phyloP scores from a whole-genome alignment of 441 rosid species.

The Mallotus repandus region DNA sequence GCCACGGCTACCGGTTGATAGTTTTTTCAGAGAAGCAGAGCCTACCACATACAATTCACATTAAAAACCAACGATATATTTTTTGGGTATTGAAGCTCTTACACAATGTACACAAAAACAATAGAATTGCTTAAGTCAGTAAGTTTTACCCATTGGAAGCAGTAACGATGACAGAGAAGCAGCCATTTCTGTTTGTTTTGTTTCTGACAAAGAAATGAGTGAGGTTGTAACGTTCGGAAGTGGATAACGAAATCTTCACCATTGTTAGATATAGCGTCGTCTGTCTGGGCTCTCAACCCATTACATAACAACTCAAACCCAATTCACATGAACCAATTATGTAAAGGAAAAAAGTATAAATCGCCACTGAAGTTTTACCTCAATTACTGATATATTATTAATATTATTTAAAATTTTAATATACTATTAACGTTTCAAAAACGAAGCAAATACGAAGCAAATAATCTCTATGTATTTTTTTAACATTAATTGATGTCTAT shows the following conservation, averaged over 20 bases:
- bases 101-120: background rate
- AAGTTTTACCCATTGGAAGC: constrained; percentile 45
- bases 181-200: constrained; percentile 32
- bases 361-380: too few relatives aligned
- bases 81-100: background rate
- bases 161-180: constrained; percentile 52
- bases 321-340: too few relatives aligned
- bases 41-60: constrained; percentile 23
- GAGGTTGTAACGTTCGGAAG: constrained; percentile 18
- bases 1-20: constrained; percentile 24
- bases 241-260: constrained; percentile 52
- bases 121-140: background rate
- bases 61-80: background rate
- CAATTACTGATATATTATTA: too few relatives aligned
- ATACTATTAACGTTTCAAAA: too few relatives aligned
- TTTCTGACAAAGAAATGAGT: background rate
- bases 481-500: too few relatives aligned
- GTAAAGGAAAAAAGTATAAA: too few relatives aligned
- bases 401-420: too few relatives aligned
- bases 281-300: too few relatives aligned
- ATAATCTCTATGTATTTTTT: too few relatives aligned
- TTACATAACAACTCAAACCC: too few relatives aligned
- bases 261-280: constrained; percentile 1
- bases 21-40: constrained; percentile 33
- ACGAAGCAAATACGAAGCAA: too few relatives aligned